Evolutionary conservation across 2,329 filamentous ascomycete species (phyloP), one percentile per base, ranked within the genome.

Genomic region (Huntiella abstrusa): DNA sequence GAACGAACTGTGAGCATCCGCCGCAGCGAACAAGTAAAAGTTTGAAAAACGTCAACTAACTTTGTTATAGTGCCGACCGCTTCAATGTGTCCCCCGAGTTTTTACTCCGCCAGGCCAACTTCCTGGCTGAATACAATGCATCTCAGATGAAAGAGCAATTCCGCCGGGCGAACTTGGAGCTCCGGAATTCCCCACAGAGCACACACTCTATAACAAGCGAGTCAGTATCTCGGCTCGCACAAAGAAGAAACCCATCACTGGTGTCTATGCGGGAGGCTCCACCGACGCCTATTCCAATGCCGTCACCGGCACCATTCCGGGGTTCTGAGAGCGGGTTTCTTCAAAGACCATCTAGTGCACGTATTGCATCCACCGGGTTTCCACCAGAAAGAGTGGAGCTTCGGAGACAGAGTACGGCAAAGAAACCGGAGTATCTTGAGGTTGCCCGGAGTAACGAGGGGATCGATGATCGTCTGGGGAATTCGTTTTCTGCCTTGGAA

Each of bases 101-200:
- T 57, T 71, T 98, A 32, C 73, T 95, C 12, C 84, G 94, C 58
- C 86, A 98, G 62, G 86, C 86, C 52, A 86, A 85, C 60, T 94
- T 86, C 73, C 73, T 96, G 4, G 94, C 91, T 57, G 87, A 96
- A 59, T 73, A 83, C 44, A 85, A 96, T 63, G 73, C 92, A 22
- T 83, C 83, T 1, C 85, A 95, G 59, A 83, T 96, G 41, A 77
- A 84, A 53, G 86, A 83, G 15, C 86, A 95, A 63, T 85, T 96
- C 67, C 77, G 83, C 51, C 91, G 80, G 57, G 75, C 79, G 38
- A 75, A 72, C 2, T 70, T 70, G 5, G 68, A 69, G 3, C 68
- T 67, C 16, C 68, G 70, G 45, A 70, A 70, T 48, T 75, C 75
- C 3, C 62, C 67, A 13, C 41, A 33, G 6, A 68, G 69, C 1